Conservation (phyloP, 2,329 filamentous ascomycete species). For the Remersonia thermophila region DNA sequence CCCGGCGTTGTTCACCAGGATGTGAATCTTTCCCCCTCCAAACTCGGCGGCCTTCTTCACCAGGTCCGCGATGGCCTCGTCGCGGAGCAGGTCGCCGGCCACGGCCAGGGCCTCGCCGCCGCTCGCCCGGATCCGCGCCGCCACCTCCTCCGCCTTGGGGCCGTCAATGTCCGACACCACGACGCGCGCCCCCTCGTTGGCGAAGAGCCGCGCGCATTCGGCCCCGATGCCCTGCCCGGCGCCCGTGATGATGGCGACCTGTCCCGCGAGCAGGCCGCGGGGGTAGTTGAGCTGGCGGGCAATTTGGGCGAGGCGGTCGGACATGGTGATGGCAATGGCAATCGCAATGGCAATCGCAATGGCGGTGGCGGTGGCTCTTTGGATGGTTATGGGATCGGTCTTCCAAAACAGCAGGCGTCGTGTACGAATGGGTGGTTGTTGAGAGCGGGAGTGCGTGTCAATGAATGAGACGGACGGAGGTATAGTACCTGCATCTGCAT, state of each 20-base stretch:
- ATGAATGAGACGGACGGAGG: too few relatives aligned
- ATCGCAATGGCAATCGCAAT: too few relatives aligned
- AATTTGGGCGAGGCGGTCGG: constrained; percentile 57
- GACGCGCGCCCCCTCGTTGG: constrained; percentile 78
- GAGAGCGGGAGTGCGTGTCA: too few relatives aligned
- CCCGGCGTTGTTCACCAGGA: constrained; percentile 84
- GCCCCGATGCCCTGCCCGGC: constrained; percentile 81
- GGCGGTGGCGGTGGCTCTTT: not conserved
- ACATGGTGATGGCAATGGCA: constrained; percentile 24
- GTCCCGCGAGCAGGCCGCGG: constrained; percentile 62
- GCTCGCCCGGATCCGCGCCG: constrained; percentile 52
- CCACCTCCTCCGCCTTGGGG: constrained; percentile 57
- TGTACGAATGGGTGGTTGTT: too few relatives aligned
- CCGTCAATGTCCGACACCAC: constrained; percentile 73
- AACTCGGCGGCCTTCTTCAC: constrained; percentile 67
- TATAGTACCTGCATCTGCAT: too few relatives aligned
- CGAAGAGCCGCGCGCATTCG: constrained; percentile 69
- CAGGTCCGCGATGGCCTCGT: constrained; percentile 57
- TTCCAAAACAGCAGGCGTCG: too few relatives aligned
- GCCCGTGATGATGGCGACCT: constrained; percentile 80
- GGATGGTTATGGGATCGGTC: not conserved
- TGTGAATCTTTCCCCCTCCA: constrained; percentile 76
- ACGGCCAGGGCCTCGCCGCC: constrained; percentile 61
- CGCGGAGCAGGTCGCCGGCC: constrained; percentile 63
- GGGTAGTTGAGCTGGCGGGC: constrained; percentile 73